phyloP scores from a whole-genome alignment of 148 eudicot genomes.

The Rhododendron simsii region DNA sequence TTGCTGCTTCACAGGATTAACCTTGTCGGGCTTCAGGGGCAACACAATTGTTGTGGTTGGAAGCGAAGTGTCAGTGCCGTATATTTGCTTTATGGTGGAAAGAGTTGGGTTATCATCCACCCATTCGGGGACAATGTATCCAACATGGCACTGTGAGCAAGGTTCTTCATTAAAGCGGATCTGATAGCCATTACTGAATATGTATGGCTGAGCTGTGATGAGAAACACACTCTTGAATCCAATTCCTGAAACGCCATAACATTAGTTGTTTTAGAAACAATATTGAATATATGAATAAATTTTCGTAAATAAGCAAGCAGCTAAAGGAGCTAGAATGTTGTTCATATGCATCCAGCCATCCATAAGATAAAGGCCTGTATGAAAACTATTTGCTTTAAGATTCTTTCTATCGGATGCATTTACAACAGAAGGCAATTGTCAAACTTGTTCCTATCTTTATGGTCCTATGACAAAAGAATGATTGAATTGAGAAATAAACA shows the following conservation, averaged over 20 bases:
- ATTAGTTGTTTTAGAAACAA: background rate
- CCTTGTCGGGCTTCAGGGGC: constrained; percentile 64
- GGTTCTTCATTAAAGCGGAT: constrained; percentile 63
- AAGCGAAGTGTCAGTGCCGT: constrained; percentile 34
- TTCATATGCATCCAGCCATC: background rate
- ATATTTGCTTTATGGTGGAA: constrained; percentile 36
- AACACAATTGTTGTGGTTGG: constrained; percentile 63
- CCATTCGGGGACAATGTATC: constrained; percentile 81
- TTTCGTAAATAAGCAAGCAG: background rate
- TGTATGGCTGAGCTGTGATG: constrained; percentile 55
- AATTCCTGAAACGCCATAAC: constrained; percentile 37
- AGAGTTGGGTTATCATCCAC: constrained; percentile 55
- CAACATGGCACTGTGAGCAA: constrained; percentile 49
- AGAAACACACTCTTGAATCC: constrained; percentile 80
- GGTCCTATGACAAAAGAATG: background rate
- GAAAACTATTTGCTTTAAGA: background rate
- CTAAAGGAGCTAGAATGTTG: background rate
- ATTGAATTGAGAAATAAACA: background rate
- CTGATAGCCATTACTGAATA: constrained; percentile 72
- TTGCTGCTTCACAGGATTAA: constrained; percentile 53
- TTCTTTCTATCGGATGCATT: background rate
- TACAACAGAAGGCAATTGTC: background rate
- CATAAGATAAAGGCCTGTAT: background rate
- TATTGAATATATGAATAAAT: background rate
- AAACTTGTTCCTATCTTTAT: background rate